These are phyloP conservation scores for Pichia sp. DNA, from an alignment of 1,139 yeast genomes.

Conservation along the genomic window DNA sequence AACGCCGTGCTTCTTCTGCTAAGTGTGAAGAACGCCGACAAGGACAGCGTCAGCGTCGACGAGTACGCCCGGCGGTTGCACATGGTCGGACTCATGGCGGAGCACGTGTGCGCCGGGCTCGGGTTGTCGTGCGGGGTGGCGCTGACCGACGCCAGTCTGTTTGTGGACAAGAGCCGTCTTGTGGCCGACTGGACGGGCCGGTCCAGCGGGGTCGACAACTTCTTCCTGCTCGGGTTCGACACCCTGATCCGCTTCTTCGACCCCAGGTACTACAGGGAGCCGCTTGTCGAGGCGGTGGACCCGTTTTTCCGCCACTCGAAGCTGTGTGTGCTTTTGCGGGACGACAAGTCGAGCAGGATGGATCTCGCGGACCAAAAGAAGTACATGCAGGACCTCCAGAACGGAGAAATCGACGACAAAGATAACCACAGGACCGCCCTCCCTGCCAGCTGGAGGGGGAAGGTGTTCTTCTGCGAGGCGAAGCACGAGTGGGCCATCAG, in stretches of 20 bases:
- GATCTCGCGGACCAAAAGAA: slow-evolving; percentile 28
- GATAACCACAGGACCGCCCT: slow-evolving; percentile 27
- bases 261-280: slow-evolving; percentile 62
- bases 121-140: slow-evolving; percentile 49
- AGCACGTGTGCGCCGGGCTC: slow-evolving; percentile 32
- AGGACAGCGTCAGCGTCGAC: slow-evolving; percentile 49
- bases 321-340: slow-evolving; percentile 59
- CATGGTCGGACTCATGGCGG: slow-evolving; percentile 65
- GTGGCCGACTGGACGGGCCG: slow-evolving; percentile 26
- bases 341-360: slow-evolving; percentile 33
- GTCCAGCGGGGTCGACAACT: slow-evolving; percentile 28
- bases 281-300: slow-evolving; percentile 44
- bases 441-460: slow-evolving; percentile 52
- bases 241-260: slow-evolving; percentile 68
- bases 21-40: slow-evolving; percentile 80
- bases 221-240: slow-evolving; percentile 72
- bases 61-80: slow-evolving; percentile 56
- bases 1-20: slow-evolving; percentile 46
- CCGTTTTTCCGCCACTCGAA: slow-evolving; percentile 52
- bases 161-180: slow-evolving; percentile 56
- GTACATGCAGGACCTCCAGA: slow-evolving; percentile 40
- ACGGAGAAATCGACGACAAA: slow-evolving; percentile 32
- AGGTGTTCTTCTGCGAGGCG: slow-evolving; percentile 39
- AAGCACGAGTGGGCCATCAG: slow-evolving; percentile 41
- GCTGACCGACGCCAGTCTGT: slow-evolving; percentile 57